Evolutionary conservation across 352 stramenopile species (phyloP).

Genomic region (Phytophthora agathidicida): DNA sequence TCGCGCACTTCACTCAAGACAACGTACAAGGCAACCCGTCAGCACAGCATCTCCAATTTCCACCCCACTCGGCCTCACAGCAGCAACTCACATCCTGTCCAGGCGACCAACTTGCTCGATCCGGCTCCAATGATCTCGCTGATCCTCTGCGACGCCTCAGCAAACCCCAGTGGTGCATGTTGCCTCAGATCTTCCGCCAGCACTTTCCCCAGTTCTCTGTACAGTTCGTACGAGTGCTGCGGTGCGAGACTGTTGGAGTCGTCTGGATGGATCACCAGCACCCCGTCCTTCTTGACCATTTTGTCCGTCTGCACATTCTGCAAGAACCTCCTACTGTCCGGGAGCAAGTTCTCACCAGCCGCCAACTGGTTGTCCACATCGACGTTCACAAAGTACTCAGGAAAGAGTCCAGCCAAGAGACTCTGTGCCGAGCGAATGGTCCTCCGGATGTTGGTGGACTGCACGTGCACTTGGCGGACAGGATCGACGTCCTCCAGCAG

Average conservation of each 20-base stretch:
- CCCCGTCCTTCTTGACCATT: constrained; percentile 4
- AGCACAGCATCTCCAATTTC: not conserved
- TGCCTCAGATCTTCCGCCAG: constrained; percentile 57
- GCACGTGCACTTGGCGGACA: constrained; percentile 56
- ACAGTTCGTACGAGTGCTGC: constrained; percentile 74
- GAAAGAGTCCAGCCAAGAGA: constrained; percentile 72
- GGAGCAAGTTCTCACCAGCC: constrained; percentile 2
- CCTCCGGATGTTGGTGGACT: constrained; percentile 80
- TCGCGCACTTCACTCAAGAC: constrained; percentile 59
- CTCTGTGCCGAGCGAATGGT: constrained; percentile 79
- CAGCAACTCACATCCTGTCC: constrained; percentile 63
- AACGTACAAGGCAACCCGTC: constrained; percentile 1
- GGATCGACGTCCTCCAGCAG: constrained; percentile 47
- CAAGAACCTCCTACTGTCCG: constrained; percentile 25
- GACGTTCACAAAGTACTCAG: constrained; percentile 42
- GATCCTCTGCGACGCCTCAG: constrained; percentile 44
- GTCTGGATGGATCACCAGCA: constrained; percentile 57
- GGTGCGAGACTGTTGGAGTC: constrained; percentile 55
- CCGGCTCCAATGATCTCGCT: constrained; percentile 50
- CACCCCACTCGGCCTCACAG: not conserved
- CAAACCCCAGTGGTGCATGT: constrained; percentile 50
- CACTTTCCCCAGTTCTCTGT: constrained; percentile 50
- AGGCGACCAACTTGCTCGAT: constrained; percentile 50
- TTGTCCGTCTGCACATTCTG: constrained; percentile 6
- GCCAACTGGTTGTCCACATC: constrained; percentile 14